These are phyloP conservation scores for Penicillium sclerotigenum DNA, from an alignment of 2,329 filamentous ascomycete species.

Conservation along the genomic window DNA sequence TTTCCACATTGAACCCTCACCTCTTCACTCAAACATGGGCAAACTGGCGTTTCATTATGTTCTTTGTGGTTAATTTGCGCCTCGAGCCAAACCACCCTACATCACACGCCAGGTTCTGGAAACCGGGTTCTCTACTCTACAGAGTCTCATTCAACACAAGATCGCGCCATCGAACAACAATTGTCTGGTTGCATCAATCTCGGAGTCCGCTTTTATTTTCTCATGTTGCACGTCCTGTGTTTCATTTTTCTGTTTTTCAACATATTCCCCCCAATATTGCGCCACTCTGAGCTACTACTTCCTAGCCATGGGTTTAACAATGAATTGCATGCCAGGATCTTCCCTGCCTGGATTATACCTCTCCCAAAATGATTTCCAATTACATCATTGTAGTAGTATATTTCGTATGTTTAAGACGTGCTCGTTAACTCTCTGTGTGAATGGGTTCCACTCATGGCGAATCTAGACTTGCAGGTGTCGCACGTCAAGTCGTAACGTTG, in stretches of 20 bases:
- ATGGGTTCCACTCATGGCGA: background rate
- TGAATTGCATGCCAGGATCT: background rate
- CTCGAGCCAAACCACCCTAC: background rate
- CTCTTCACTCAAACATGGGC: conserved; percentile 12
- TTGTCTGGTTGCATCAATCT: conserved; percentile 6
- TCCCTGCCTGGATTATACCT: background rate
- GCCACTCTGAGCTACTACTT: conserved; percentile 3
- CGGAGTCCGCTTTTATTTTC: background rate
- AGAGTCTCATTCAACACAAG: conserved; percentile 1
- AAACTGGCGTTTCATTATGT: conserved; percentile 11
- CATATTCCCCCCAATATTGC: conserved; percentile 9
- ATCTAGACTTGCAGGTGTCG: background rate
- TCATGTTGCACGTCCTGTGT: background rate
- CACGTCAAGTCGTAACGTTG: background rate
- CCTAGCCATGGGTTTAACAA: conserved; percentile 4
- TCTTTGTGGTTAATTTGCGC: conserved; percentile 1
- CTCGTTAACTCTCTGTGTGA: background rate
- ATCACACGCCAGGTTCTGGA: conserved; percentile 8
- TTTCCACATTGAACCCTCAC: background rate
- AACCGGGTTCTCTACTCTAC: background rate
- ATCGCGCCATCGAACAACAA: conserved; percentile 7
- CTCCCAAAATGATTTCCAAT: background rate
- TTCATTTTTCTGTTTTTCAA: background rate
- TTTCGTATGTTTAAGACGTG: background rate
- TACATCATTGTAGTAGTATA: background rate